Evolutionary conservation across 2,329 filamentous ascomycete genomes (phyloP), one percentile per base, ranked within the genome.

Genomic region (Malbranchea zuffiana): DNA sequence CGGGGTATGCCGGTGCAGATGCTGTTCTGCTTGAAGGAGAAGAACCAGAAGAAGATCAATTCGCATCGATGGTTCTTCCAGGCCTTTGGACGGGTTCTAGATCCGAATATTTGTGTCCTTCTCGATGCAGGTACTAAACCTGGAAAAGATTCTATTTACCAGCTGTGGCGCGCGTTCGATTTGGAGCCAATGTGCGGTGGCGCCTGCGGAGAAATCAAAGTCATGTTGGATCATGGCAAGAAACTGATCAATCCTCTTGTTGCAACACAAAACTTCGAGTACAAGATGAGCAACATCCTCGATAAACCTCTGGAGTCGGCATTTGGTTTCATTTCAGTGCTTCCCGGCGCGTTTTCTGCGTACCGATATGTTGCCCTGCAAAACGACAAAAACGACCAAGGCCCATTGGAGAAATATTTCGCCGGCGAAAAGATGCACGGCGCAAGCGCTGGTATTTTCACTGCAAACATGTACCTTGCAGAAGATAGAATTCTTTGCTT

Each of bases 11-110:
- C 90, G 0, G 83, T 98, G 2, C 90, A 98, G 65, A 81, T 98
- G 67, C 75, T 98, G 3, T 98, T 98, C 68, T 98, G 90, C 59
- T 63, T 98, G 43, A 98, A 98, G 68, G 90, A 98, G 57, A 96
- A 95, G 74, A 98, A 98, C 57, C 87, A 95, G 66, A 98, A 98
- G 70, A 98, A 98, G 71, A 98, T 98, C 74, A 98, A 98, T 59
- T 96, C 90, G 0, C 90, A 98, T 60, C 72, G 90, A 57, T 98
- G 90, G 90, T 96, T 98, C 67, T 98, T 98, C 71, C 82, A 92
- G 50, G 90, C 88, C 0, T 98, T 98, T 57, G 90, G 90, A 20
- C 75, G 79, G 15, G 82, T 96, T 3, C 65, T 98, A 29, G 81
- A 96, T 45, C 90, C 90, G 25, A 96, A 96, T 53, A 93, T 98